Evolutionary conservation across 163 green algal species (phyloP).

Genomic region (Smithsoniella earleae): DNA sequence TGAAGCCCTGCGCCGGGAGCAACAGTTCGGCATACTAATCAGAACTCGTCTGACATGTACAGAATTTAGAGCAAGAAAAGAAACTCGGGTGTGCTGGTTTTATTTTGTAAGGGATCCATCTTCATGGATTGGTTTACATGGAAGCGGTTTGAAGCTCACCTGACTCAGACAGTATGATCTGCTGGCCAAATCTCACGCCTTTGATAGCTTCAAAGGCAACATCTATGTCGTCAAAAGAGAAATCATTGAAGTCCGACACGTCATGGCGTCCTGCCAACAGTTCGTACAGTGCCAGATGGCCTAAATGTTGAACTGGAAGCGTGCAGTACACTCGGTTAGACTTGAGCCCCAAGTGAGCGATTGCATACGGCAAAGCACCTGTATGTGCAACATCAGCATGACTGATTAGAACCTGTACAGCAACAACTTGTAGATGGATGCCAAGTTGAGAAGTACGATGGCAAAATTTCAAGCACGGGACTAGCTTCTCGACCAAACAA

Average conservation of each 20-base stretch:
- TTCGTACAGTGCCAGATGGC: constrained; percentile 72
- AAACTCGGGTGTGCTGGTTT: too few species aligned
- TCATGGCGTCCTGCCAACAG: constrained; percentile 37
- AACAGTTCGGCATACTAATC: not conserved
- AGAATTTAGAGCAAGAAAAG: not conserved
- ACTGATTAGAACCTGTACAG: constrained; percentile 73
- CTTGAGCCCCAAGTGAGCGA: constrained; percentile 49
- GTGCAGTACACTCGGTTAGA: constrained; percentile 66
- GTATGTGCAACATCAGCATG: constrained; percentile 69
- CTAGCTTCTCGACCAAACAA: too few species aligned
- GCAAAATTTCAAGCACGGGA: too few species aligned
- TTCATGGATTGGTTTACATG: too few species aligned
- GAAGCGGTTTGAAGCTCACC: not conserved
- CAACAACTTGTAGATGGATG: constrained; percentile 35
- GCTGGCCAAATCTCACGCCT: constrained; percentile 27
- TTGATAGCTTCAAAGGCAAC: constrained; percentile 56
- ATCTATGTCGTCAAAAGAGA: constrained; percentile 76
- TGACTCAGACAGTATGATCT: constrained; percentile 9
- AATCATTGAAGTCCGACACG: constrained; percentile 58
- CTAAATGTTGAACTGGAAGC: constrained; percentile 71
- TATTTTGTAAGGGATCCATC: too few species aligned
- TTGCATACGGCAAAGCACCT: constrained; percentile 72
- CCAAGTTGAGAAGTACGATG: too few species aligned
- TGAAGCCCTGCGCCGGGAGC: too few species aligned
- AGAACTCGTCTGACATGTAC: not conserved